phyloP scores from a whole-genome alignment of 345 rosid species.

The Eucalyptus cloeziana region DNA sequence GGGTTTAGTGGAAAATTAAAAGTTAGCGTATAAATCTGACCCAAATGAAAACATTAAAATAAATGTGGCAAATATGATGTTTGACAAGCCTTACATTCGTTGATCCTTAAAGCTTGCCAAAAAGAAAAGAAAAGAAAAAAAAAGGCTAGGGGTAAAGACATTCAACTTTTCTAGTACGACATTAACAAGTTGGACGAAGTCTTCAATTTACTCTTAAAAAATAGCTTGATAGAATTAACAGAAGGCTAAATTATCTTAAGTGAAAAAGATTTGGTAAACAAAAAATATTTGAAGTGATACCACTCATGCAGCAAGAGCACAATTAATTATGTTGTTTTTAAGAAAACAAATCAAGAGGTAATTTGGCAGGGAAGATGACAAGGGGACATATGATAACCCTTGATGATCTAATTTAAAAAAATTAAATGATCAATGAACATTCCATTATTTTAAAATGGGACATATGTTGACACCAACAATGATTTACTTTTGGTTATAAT shows the following conservation, averaged over 20 bases:
- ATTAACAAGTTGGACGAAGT: background rate
- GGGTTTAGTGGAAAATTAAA: background rate
- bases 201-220: background rate
- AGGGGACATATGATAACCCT: background rate
- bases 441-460: background rate
- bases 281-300: background rate
- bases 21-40: background rate
- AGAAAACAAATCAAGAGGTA: background rate
- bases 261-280: background rate
- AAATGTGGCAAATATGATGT: background rate
- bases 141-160: background rate
- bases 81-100: background rate
- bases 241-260: background rate
- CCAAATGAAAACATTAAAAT: background rate
- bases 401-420: background rate
- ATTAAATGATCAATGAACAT: background rate
- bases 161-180: background rate
- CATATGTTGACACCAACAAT: background rate
- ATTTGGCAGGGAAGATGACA: background rate
- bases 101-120: background rate
- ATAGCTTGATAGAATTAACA: background rate
- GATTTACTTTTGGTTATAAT: too few species aligned
- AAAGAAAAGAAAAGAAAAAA: too few species aligned
- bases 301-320: background rate
- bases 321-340: background rate